These are phyloP conservation scores for Teunomyces cretensis DNA, from an alignment of 805 yeast species.

Conservation along the genomic window DNA sequence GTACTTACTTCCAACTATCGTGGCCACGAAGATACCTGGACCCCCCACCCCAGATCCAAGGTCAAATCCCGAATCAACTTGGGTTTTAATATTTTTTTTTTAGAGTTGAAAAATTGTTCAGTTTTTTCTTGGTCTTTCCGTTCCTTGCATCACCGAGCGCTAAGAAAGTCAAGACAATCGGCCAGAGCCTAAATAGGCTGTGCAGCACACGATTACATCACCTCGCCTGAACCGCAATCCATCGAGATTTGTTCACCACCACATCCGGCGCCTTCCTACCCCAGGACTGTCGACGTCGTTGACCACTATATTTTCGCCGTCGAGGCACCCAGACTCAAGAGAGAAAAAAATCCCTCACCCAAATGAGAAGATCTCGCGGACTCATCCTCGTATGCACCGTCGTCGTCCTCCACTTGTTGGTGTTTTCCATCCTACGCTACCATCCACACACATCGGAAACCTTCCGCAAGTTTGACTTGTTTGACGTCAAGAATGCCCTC, in stretches of 20 bases:
- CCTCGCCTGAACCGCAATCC: too few species aligned
- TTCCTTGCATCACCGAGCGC: neutral
- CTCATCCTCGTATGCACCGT: conserved; percentile 6
- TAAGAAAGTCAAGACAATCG: neutral
- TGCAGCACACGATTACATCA: neutral
- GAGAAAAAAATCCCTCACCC: neutral
- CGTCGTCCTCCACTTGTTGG: conserved; percentile 9
- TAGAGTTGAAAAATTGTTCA: neutral
- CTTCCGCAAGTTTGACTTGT: conserved; percentile 3
- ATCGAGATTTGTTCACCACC: too few species aligned
- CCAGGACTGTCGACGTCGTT: too few species aligned
- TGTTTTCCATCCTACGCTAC: conserved; percentile 7
- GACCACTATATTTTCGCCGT: too few species aligned
- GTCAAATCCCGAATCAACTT: neutral
- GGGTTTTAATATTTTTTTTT: neutral
- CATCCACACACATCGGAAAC: conserved; percentile 2
- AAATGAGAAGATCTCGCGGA: conserved; percentile 9
- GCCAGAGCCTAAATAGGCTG: neutral
- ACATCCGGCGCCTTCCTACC: too few species aligned
- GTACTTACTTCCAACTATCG: too few species aligned
- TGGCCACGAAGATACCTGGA: too few species aligned
- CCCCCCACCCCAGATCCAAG: neutral
- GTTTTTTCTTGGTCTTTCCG: neutral
- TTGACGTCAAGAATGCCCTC: conserved; percentile 6
- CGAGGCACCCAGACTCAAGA: too few species aligned